These are phyloP conservation scores for Russula griseocarnosa DNA, from an alignment of 768 basidiomycete genomes.

Conservation along the genomic window DNA sequence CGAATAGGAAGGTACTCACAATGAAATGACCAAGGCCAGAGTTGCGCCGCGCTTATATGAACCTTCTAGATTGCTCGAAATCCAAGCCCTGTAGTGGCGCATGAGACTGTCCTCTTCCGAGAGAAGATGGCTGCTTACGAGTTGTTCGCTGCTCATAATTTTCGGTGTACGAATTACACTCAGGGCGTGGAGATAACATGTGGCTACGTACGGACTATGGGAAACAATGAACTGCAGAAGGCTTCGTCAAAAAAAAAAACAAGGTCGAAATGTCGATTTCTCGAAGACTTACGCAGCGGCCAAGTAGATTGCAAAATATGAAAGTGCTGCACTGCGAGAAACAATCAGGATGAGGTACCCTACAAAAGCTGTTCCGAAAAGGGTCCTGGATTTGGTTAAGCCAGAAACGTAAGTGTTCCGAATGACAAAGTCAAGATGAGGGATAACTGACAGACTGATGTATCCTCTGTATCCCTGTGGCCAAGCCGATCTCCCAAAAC, in stretches of 20 bases:
- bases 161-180: not conserved
- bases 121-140: not conserved
- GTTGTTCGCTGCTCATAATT: not conserved
- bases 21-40: not conserved
- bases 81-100: not conserved
- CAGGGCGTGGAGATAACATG: not conserved
- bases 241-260: not conserved
- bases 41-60: not conserved
- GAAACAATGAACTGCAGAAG: not conserved
- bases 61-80: constrained; percentile 1
- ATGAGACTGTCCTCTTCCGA: not conserved
- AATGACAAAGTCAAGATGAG: too few relatives aligned
- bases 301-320: not conserved
- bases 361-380: not conserved
- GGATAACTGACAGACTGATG: not conserved
- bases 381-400: not conserved
- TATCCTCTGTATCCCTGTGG: not conserved
- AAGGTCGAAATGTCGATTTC: too few relatives aligned
- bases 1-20: not conserved
- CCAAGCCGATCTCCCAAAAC: constrained; percentile 1
- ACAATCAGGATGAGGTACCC: not conserved
- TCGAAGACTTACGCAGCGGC: not conserved
- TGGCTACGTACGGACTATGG: not conserved
- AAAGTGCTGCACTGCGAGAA: not conserved
- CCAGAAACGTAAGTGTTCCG: not conserved